phyloP scores from a whole-genome alignment of 2,329 filamentous ascomycete species.

The Lasiodiplodia theobromae region DNA sequence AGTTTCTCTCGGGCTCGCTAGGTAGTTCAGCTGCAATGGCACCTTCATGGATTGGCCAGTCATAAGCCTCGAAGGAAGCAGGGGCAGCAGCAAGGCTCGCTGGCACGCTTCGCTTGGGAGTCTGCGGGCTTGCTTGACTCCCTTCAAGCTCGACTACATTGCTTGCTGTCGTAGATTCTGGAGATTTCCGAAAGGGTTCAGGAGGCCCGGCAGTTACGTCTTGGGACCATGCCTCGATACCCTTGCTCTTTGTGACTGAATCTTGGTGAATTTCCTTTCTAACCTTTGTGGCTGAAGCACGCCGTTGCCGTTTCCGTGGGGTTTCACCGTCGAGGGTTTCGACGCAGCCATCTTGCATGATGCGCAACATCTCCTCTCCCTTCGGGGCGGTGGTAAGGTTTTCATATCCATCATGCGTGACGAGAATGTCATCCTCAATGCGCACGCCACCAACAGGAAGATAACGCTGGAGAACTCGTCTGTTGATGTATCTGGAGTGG shows the following conservation, averaged over 20 bases:
- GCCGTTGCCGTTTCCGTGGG: background rate
- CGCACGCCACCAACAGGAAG: constrained; percentile 82
- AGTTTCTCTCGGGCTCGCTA: background rate
- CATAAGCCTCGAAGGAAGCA: constrained; percentile 5
- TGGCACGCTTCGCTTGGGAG: background rate
- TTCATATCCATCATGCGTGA: constrained; percentile 72
- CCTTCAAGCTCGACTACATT: constrained; percentile 10
- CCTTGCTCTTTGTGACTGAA: background rate
- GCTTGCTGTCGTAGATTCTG: background rate
- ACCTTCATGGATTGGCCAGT: background rate
- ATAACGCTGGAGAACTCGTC: constrained; percentile 75
- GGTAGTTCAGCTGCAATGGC: background rate
- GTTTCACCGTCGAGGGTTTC: background rate
- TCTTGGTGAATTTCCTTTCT: background rate
- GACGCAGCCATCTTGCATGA: constrained; percentile 48
- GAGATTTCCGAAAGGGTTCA: background rate
- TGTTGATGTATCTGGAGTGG: constrained; percentile 79
- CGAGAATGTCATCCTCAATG: constrained; percentile 76
- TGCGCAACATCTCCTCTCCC: constrained; percentile 68
- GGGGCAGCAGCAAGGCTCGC: constrained; percentile 15
- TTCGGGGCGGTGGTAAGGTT: constrained; percentile 78
- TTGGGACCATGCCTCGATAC: background rate
- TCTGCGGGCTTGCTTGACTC: background rate
- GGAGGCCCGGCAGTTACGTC: background rate
- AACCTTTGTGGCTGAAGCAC: background rate